Percentiles rank a stretch among this genome's conserved stretches.
Evolutionary conservation across 1,284 basidiomycete species (phyloP).

Genomic region (Cryptococcus sp.): DNA sequence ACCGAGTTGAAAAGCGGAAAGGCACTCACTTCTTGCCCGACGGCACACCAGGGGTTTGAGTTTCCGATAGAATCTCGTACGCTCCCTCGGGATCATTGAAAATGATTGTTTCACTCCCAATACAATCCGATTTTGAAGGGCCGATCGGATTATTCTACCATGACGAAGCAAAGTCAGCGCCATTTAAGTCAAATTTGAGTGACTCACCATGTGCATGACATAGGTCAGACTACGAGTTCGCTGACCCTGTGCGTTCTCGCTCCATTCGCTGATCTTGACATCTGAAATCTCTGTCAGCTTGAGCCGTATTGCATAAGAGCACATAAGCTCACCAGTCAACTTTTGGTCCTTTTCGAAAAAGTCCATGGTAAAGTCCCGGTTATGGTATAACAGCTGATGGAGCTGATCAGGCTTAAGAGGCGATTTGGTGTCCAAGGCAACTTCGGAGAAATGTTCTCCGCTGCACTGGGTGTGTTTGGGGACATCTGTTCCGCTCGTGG

Average conservation of each 20-base stretch:
- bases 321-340: conserved; percentile 22
- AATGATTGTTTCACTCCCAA: conserved; percentile 22
- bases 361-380: conserved; percentile 22
- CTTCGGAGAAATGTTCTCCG: conserved; percentile 21
- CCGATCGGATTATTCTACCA: conserved; percentile 28
- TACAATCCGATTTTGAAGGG: conserved; percentile 25
- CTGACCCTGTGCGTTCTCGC: conserved; percentile 10
- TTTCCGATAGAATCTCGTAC: conserved; percentile 29
- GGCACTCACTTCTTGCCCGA: conserved; percentile 29
- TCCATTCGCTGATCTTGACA: conserved; percentile 25
- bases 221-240: conserved; percentile 21
- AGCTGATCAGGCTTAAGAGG: conserved; percentile 22
- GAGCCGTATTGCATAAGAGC: background rate
- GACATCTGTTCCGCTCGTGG: background rate
- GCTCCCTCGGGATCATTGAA: conserved; percentile 15
- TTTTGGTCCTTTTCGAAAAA: conserved; percentile 24
- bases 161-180: background rate
- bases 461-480: conserved; percentile 11
- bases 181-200: background rate
- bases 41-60: conserved; percentile 28
- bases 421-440: conserved; percentile 26
- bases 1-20: background rate
- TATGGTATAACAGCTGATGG: conserved; percentile 27
- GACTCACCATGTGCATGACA: conserved; percentile 33
- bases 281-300: conserved; percentile 12